Evolutionary conservation across 2,329 filamentous ascomycete species (phyloP).

Genomic region (Claviceps pusilla): DNA sequence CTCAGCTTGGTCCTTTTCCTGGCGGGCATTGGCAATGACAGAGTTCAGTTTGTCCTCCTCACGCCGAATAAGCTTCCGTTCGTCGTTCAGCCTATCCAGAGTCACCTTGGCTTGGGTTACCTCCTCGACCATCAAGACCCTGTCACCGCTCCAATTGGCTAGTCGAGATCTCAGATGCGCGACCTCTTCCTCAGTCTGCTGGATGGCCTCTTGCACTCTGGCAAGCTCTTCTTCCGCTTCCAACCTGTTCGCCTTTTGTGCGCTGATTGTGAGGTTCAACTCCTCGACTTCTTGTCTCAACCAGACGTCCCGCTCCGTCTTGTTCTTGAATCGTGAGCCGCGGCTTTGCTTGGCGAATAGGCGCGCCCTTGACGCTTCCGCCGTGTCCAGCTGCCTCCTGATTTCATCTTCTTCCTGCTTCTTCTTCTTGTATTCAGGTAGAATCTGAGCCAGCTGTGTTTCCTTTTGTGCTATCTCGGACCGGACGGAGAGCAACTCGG

Average conservation of each 20-base stretch:
- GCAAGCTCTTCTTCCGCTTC: slow-evolving; percentile 73
- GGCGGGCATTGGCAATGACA: slow-evolving; percentile 57
- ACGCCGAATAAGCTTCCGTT: slow-evolving; percentile 73
- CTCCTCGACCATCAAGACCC: slow-evolving; percentile 57
- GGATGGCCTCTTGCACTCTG: slow-evolving; percentile 55
- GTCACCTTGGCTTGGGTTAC: slow-evolving; percentile 64
- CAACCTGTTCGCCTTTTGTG: slow-evolving; percentile 69
- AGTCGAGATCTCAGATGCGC: slow-evolving; percentile 54
- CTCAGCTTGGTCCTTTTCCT: slow-evolving; percentile 66
- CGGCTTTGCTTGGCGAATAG: slow-evolving; percentile 87
- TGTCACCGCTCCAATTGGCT: slow-evolving; percentile 62
- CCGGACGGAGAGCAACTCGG: slow-evolving; percentile 57
- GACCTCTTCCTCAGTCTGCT: slow-evolving; percentile 57
- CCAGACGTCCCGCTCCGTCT: slow-evolving; percentile 74
- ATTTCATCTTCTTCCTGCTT: slow-evolving; percentile 58
- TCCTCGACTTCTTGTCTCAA: slow-evolving; percentile 69
- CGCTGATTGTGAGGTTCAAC: slow-evolving; percentile 58
- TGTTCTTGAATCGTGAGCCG: slow-evolving; percentile 73
- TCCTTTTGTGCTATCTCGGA: slow-evolving; percentile 63
- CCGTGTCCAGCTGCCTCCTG: slow-evolving; percentile 57
- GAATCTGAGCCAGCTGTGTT: slow-evolving; percentile 55
- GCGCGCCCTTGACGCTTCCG: slow-evolving; percentile 59
- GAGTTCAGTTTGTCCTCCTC: slow-evolving; percentile 79
- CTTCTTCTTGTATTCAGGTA: slow-evolving; percentile 60
- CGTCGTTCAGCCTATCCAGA: slow-evolving; percentile 65